Percentiles rank a stretch among this genome's conserved stretches.
Evolutionary conservation across 2,329 filamentous ascomycete genomes (phyloP).

Genomic region (Cercospora sesami): DNA sequence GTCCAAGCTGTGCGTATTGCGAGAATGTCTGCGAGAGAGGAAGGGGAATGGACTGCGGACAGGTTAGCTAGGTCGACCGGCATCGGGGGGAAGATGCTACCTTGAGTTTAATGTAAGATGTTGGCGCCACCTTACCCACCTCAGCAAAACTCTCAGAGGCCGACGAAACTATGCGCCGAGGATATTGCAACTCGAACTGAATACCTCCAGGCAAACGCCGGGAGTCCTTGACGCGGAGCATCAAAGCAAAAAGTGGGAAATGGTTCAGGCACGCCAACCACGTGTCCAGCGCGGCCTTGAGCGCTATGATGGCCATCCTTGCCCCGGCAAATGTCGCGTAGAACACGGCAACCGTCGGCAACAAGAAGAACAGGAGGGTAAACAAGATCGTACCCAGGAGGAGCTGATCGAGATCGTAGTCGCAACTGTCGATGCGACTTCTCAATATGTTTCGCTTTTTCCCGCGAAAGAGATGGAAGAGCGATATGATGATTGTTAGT

Average conservation of each 20-base stretch:
- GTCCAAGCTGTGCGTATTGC: constrained; percentile 92
- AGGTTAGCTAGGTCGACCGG: constrained; percentile 16
- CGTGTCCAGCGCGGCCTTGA: constrained; percentile 90
- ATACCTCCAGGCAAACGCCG: constrained; percentile 85
- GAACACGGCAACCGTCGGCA: constrained; percentile 94
- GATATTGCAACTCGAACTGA: constrained; percentile 84
- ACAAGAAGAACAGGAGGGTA: constrained; percentile 87
- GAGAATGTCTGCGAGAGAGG: constrained; percentile 93
- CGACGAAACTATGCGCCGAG: constrained; percentile 45
- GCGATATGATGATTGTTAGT: constrained; percentile 88
- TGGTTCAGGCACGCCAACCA: constrained; percentile 92
- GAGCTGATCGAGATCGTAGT: constrained; percentile 96
- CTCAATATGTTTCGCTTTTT: constrained; percentile 97
- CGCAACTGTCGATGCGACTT: constrained; percentile 97
- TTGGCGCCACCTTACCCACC: constrained; percentile 52
- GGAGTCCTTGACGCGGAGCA: constrained; percentile 93
- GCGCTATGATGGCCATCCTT: constrained; percentile 87
- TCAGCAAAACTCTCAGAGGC: constrained; percentile 15
- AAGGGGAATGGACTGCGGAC: constrained; percentile 76
- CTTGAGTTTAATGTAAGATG: constrained; percentile 84
- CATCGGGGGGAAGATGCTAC: constrained; percentile 48
- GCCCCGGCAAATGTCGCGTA: constrained; percentile 95
- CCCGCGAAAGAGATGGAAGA: constrained; percentile 97
- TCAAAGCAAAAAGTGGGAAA: constrained; percentile 94
- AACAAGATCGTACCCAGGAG: constrained; percentile 96